Percentiles rank a stretch among this genome's conserved stretches.
phyloP scores from a whole-genome alignment of 1,139 yeast species.

The Suhomyces maxii region DNA sequence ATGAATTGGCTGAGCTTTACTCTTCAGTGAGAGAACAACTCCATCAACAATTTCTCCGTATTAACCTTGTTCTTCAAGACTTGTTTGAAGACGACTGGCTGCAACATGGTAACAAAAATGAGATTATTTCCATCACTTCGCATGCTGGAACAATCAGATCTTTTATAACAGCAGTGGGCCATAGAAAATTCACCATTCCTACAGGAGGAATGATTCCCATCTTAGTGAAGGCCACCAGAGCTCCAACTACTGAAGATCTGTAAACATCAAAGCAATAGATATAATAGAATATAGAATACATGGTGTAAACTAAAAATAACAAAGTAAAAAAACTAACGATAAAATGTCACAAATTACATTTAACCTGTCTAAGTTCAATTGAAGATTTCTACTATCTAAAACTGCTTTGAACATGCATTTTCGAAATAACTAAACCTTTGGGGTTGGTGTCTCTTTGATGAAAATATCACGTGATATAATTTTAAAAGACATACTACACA shows the following conservation, averaged over 20 bases:
- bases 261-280: neutral
- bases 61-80: constrained; percentile 48
- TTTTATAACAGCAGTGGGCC: constrained; percentile 52
- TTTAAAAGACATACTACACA: too few relatives aligned
- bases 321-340: neutral
- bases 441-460: too few relatives aligned
- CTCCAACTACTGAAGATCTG: neutral
- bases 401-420: too few relatives aligned
- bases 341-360: too few relatives aligned
- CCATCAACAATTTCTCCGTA: constrained; percentile 51
- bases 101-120: constrained; percentile 8
- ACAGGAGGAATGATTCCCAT: constrained; percentile 72
- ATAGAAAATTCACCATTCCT: constrained; percentile 54
- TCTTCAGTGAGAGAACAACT: constrained; percentile 40
- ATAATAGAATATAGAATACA: neutral
- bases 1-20: constrained; percentile 36
- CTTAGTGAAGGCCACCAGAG: constrained; percentile 44
- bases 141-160: constrained; percentile 65
- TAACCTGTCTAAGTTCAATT: too few relatives aligned
- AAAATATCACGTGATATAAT: too few relatives aligned
- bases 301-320: constrained; percentile 2
- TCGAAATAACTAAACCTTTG: too few relatives aligned
- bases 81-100: constrained; percentile 43
- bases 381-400: too few relatives aligned
- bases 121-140: constrained; percentile 51